These are phyloP conservation scores for Aspergillus floridensis DNA, from an alignment of 2,329 filamentous ascomycete genomes.

Conservation along the genomic window DNA sequence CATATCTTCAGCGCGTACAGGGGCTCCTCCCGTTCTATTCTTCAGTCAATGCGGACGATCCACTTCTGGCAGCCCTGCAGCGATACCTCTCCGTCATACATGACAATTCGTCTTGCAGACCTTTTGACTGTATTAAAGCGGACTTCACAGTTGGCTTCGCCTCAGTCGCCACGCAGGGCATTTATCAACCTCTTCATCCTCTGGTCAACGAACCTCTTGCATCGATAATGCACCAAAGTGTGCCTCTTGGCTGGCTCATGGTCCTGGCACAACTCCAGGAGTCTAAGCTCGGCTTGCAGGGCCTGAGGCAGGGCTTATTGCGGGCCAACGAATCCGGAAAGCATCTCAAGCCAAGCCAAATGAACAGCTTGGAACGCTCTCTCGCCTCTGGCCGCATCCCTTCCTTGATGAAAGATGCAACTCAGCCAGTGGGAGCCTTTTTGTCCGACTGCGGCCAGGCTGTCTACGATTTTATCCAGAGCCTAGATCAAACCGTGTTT, in stretches of 20 bases:
- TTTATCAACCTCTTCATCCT: constrained; percentile 37
- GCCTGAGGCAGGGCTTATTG: constrained; percentile 33
- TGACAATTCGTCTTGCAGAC: constrained; percentile 31
- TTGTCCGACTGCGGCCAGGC: constrained; percentile 38
- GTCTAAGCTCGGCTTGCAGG: constrained; percentile 36
- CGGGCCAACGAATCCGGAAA: constrained; percentile 33
- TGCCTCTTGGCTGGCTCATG: constrained; percentile 24
- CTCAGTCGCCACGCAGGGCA: constrained; percentile 26
- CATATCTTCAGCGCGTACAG: constrained; percentile 32
- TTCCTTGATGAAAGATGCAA: constrained; percentile 42
- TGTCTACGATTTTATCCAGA: constrained; percentile 36
- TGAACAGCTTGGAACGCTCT: constrained; percentile 43
- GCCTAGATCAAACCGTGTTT: constrained; percentile 27
- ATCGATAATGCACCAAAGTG: constrained; percentile 24
- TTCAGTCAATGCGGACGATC: constrained; percentile 9
- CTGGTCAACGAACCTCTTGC: constrained; percentile 41
- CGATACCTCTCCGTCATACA: constrained; percentile 33
- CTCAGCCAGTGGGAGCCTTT: constrained; percentile 40
- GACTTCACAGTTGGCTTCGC: constrained; percentile 25
- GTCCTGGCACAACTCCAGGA: constrained; percentile 38
- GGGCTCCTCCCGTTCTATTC: constrained; percentile 21
- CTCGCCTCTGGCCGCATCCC: constrained; percentile 41
- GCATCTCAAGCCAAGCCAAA: constrained; percentile 41
- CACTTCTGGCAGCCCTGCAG: constrained; percentile 23
- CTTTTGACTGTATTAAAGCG: constrained; percentile 22